Base-by-base conservation (phyloP, 1,284 basidiomycete genomes). In the Mycena sp. region DNA sequence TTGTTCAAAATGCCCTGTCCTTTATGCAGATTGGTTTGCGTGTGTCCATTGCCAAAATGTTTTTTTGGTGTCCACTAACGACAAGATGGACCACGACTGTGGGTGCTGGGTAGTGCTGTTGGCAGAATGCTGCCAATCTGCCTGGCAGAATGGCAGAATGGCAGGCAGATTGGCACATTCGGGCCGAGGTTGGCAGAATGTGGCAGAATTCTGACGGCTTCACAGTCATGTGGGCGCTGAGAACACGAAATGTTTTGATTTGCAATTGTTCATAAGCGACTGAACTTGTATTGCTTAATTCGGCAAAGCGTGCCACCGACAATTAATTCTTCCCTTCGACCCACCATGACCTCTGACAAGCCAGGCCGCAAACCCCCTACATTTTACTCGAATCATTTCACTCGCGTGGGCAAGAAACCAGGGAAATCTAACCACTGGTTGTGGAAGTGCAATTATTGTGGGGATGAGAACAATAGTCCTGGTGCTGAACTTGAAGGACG, bases 1-100 rank as follows among this genome's bases (percentile, higher is more conserved):
- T 35, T 35, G 14, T 35, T 35, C 32, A 14, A 7, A 14, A 21
- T 51, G 37, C 40, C 43, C 30, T 25, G 65, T 68, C 68, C 64
- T 49, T n/a, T 9, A 45, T 63, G 21, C 69, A 89, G 88, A 83
- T 89, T 68, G 88, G 87, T 41, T 81, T 90, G 52, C 88, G 87
- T 89, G 68, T 70, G 87, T 82, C 43, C 25, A 6, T 26, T 32
- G 19, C 7, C 35, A 23, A 14, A 25, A 38, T 54, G 26, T 55
- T 35, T 26, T 26, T 45, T 48, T 67, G 21, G 60, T 35, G 45
- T 68, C 46, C 65, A 32, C 32, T 35, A 14, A 35, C 14, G 44
- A 32, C 62, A 30, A 35, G 9, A 40, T 63, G 90, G 88, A 91
- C 71, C 87, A 88, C 4, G 89, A 91, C 72, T 87, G 86, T 69